Evolutionary conservation across 1,284 basidiomycete genomes (phyloP).

Genomic region (Austropuccinia psidii): DNA sequence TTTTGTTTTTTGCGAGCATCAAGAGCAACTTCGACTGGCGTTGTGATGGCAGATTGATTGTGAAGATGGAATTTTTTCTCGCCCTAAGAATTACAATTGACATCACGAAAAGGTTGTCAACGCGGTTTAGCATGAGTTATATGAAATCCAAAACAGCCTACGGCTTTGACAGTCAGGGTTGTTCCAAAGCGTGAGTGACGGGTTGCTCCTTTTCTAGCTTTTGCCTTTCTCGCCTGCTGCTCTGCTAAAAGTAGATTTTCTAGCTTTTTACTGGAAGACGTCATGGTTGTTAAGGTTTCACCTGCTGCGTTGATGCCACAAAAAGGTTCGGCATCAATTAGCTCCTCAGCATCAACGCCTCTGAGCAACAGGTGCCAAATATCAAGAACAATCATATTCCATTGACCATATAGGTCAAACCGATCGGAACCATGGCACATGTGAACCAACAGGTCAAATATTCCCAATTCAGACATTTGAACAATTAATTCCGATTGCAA

Average conservation of each 20-base stretch:
- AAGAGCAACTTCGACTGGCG: conserved; percentile 65
- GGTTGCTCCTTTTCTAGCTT: conserved; percentile 53
- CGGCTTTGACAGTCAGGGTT: conserved; percentile 65
- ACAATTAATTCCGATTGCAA: conserved; percentile 60
- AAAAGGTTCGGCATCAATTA: conserved; percentile 48
- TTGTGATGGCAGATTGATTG: conserved; percentile 68
- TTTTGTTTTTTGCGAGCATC: conserved; percentile 67
- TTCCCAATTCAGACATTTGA: conserved; percentile 63
- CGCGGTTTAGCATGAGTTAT: neutral
- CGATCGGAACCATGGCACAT: conserved; percentile 63
- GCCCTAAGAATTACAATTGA: conserved; percentile 40
- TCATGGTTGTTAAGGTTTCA: conserved; percentile 32
- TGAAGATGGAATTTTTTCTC: conserved; percentile 60
- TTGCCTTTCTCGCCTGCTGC: conserved; percentile 56
- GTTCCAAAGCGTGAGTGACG: conserved; percentile 90
- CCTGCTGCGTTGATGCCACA: conserved; percentile 39
- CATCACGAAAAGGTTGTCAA: neutral
- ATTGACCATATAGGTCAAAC: conserved; percentile 68
- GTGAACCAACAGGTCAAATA: conserved; percentile 69
- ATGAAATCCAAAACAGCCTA: conserved; percentile 32
- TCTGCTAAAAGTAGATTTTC: conserved; percentile 61
- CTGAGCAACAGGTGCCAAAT: conserved; percentile 80
- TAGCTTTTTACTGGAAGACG: conserved; percentile 34
- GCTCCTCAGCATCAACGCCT: conserved; percentile 59
- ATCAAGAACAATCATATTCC: conserved; percentile 80